phyloP scores from a whole-genome alignment of 176 grass and related monocot genomes.

The Canna indica region DNA sequence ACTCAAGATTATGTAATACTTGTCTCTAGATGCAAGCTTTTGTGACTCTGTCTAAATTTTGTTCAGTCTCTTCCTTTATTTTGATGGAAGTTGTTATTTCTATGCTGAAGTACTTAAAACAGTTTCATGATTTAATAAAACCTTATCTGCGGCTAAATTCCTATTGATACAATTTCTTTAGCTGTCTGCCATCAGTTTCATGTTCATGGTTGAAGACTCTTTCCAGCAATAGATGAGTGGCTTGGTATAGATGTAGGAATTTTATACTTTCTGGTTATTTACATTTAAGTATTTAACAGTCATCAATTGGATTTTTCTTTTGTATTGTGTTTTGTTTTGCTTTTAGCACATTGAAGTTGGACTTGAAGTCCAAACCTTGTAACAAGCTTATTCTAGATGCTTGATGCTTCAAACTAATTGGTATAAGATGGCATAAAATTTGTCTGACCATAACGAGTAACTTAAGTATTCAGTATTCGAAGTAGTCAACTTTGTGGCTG shows the following conservation, averaged over 20 bases:
- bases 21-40: too few relatives aligned
- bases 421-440: too few relatives aligned
- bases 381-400: neutral
- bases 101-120: too few relatives aligned
- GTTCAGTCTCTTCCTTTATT: too few relatives aligned
- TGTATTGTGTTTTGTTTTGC: neutral
- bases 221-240: neutral
- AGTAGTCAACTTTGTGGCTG: neutral
- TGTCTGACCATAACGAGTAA: too few relatives aligned
- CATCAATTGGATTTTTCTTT: neutral
- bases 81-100: too few relatives aligned
- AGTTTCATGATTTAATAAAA: too few relatives aligned
- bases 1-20: too few relatives aligned
- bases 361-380: neutral
- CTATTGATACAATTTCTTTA: neutral
- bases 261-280: neutral
- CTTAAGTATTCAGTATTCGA: constrained; percentile 14
- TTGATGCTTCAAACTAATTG: too few relatives aligned
- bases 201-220: neutral
- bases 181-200: neutral
- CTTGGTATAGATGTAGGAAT: neutral
- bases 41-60: too few relatives aligned
- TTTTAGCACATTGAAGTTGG: neutral
- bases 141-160: neutral
- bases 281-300: too few relatives aligned